These are phyloP conservation scores for Cadophora malorum DNA, from an alignment of 2,329 filamentous ascomycete species.

Conservation along the genomic window DNA sequence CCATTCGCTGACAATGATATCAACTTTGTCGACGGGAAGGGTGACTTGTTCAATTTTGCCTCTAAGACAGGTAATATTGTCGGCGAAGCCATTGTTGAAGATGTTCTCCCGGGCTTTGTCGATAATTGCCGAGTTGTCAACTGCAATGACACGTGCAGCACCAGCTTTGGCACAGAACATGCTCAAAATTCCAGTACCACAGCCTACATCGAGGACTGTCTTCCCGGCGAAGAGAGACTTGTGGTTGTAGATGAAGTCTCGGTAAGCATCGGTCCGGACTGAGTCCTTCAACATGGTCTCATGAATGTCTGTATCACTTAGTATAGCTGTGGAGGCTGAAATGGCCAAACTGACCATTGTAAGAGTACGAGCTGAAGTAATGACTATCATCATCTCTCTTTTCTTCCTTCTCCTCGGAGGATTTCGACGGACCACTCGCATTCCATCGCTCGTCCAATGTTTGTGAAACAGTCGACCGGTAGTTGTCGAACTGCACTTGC, in stretches of 20 bases:
- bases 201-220: slow-evolving; percentile 89
- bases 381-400: slow-evolving; percentile 60
- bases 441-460: slow-evolving; percentile 50
- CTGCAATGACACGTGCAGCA: slow-evolving; percentile 83
- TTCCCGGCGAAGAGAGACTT: slow-evolving; percentile 87
- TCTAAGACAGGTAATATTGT: slow-evolving; percentile 78
- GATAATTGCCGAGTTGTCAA: slow-evolving; percentile 92
- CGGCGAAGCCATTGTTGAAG: slow-evolving; percentile 76
- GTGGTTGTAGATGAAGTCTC: slow-evolving; percentile 93
- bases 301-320: slow-evolving; percentile 73
- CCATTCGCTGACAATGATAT: slow-evolving; percentile 97
- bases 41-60: slow-evolving; percentile 89
- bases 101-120: slow-evolving; percentile 85
- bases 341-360: slow-evolving; percentile 59
- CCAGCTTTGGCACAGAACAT: slow-evolving; percentile 95
- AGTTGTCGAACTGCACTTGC: slow-evolving; percentile 50
- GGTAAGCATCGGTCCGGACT: slow-evolving; percentile 87
- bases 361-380: slow-evolving; percentile 70
- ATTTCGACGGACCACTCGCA: slow-evolving; percentile 50
- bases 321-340: neutral
- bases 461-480: slow-evolving; percentile 48
- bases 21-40: slow-evolving; percentile 79
- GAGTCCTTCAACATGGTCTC: slow-evolving; percentile 95
- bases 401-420: slow-evolving; percentile 51
- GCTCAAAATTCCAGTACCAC: slow-evolving; percentile 84